phyloP scores from a whole-genome alignment of 2,329 filamentous ascomycete genomes.

The Exophiala sideris region DNA sequence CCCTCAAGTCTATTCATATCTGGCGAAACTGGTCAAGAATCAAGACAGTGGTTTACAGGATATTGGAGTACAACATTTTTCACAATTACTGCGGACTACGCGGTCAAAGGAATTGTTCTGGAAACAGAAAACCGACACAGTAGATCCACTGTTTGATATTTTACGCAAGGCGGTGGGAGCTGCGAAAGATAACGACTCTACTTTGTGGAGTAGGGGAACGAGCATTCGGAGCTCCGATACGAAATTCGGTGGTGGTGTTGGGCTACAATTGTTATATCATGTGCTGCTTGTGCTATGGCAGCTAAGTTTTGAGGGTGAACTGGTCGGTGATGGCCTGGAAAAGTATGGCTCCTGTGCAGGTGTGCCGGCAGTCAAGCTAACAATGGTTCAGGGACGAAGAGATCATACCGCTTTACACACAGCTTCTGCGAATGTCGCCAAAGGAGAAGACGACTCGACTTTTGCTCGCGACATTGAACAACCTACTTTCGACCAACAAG shows the following conservation, averaged over 20 bases:
- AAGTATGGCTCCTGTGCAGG: slow-evolving; percentile 56
- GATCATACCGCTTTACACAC: slow-evolving; percentile 85
- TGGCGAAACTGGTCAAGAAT: slow-evolving; percentile 78
- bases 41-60: slow-evolving; percentile 89
- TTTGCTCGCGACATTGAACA: slow-evolving; percentile 82
- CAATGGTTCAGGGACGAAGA: slow-evolving; percentile 72
- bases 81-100: slow-evolving; percentile 72
- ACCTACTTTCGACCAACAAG: slow-evolving; percentile 73
- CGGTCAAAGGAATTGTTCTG: slow-evolving; percentile 81
- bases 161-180: slow-evolving; percentile 71
- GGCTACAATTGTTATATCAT: slow-evolving; percentile 89
- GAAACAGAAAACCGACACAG: slow-evolving; percentile 81
- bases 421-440: slow-evolving; percentile 83
- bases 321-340: slow-evolving; percentile 76
- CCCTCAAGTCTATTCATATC: slow-evolving; percentile 78
- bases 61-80: slow-evolving; percentile 90
- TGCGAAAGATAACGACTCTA: slow-evolving; percentile 64
- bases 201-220: slow-evolving; percentile 49
- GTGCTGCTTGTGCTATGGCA: slow-evolving; percentile 94
- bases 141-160: slow-evolving; percentile 77
- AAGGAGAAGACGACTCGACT: slow-evolving; percentile 98
- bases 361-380: slow-evolving; percentile 19
- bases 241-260: slow-evolving; percentile 69
- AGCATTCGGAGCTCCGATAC: slow-evolving; percentile 64
- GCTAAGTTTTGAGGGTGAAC: slow-evolving; percentile 77